Percentiles rank a stretch among this genome's conserved stretches.
Conservation (phyloP, 2,329 filamentous ascomycete species). For the Xylariales sp. region DNA sequence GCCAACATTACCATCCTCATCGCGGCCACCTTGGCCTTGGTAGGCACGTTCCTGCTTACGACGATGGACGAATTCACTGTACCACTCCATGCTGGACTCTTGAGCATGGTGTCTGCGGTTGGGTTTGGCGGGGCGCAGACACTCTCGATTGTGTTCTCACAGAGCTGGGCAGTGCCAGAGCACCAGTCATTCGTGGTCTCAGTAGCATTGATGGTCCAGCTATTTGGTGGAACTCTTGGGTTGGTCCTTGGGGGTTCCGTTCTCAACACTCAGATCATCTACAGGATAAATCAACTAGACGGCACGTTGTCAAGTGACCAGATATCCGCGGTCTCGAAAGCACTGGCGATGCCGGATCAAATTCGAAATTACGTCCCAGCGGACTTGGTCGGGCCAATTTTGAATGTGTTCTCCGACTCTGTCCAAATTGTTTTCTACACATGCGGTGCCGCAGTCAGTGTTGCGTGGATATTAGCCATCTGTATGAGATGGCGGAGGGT, state of each 20-base stretch:
- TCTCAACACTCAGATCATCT: conserved; percentile 4
- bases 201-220: conserved; percentile 7
- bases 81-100: not conserved
- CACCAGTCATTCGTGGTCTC: conserved; percentile 8
- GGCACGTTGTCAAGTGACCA: conserved; percentile 1
- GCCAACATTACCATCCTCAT: conserved; percentile 8
- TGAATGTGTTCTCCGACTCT: conserved; percentile 2
- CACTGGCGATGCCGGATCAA: conserved; percentile 1
- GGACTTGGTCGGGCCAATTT: not conserved
- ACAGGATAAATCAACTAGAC: conserved; percentile 3
- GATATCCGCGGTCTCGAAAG: conserved; percentile 3
- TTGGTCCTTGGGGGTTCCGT: conserved; percentile 8
- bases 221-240: conserved; percentile 7
- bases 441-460: conserved; percentile 4
- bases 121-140: conserved; percentile 8
- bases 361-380: conserved; percentile 2
- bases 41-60: conserved; percentile 6
- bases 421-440: conserved; percentile 7
- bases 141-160: conserved; percentile 7
- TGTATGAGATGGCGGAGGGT: conserved; percentile 9
- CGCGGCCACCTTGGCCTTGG: conserved; percentile 2
- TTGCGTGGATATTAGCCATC: conserved; percentile 4
- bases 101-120: conserved; percentile 7
- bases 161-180: conserved; percentile 7
- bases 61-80: conserved; percentile 7